Conservation (phyloP, 106 monocot genomes). For the Acanthochlamys bracteata region DNA sequence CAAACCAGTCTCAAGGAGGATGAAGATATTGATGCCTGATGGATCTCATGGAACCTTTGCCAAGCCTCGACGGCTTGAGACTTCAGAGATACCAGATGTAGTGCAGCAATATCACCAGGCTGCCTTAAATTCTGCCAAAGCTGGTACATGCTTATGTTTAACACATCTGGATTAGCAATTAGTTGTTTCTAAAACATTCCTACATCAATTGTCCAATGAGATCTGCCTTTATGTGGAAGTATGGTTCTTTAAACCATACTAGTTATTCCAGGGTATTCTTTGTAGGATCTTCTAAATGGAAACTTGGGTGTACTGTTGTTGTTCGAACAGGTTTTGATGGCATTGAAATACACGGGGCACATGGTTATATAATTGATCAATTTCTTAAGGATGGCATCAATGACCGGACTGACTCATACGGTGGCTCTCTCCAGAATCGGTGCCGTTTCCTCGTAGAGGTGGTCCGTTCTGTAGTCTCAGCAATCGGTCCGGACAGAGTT, state of each 20-base stretch:
- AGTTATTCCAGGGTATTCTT: too few species aligned
- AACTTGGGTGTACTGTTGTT: too few species aligned
- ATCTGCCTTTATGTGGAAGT: too few species aligned
- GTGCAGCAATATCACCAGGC: constrained; percentile 67
- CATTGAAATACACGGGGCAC: constrained; percentile 95
- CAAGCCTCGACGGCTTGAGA: constrained; percentile 44
- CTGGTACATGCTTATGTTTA: constrained; percentile 30
- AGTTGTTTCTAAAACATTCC: too few species aligned
- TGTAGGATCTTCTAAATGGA: too few species aligned
- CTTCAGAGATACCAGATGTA: constrained; percentile 65
- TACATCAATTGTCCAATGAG: too few species aligned
- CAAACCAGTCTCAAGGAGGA: constrained; percentile 66
- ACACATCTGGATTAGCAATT: too few species aligned
- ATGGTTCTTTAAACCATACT: too few species aligned
- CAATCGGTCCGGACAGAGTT: constrained; percentile 52
- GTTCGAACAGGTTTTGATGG: constrained; percentile 68
- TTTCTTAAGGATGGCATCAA: constrained; percentile 98
- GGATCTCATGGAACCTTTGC: constrained; percentile 52
- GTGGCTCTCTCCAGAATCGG: constrained; percentile 58
- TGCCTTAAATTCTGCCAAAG: constrained; percentile 81
- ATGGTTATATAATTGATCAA: constrained; percentile 93
- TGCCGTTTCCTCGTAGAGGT: constrained; percentile 56
- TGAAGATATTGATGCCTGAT: constrained; percentile 83
- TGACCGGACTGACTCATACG: constrained; percentile 69
- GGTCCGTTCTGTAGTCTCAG: constrained; percentile 32